phyloP scores from a whole-genome alignment of 805 yeast species.

The Metschnikowia noctiluminum region DNA sequence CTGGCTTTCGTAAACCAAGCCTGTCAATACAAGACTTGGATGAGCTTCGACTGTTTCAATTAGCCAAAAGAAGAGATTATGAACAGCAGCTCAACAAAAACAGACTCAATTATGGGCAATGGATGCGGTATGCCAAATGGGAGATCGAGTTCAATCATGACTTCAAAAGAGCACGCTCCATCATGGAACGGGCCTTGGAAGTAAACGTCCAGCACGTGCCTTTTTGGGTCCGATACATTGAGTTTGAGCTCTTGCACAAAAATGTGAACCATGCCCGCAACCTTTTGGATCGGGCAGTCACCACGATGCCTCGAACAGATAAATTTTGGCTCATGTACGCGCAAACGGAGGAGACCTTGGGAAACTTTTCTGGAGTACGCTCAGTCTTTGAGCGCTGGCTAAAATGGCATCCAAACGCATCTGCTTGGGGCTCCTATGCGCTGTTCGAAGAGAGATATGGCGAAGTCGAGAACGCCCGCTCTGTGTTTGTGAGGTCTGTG shows the following conservation, averaged over 20 bases:
- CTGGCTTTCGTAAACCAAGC: constrained; percentile 36
- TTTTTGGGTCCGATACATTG: constrained; percentile 81
- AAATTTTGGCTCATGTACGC: constrained; percentile 86
- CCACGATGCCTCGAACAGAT: constrained; percentile 70
- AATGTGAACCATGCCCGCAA: constrained; percentile 89
- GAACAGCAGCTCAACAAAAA: constrained; percentile 87
- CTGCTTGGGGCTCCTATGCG: constrained; percentile 74
- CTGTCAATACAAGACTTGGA: constrained; percentile 67
- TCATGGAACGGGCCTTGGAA: constrained; percentile 82
- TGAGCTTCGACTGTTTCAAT: constrained; percentile 73
- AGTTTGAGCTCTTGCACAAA: constrained; percentile 65
- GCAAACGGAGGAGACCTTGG: constrained; percentile 75
- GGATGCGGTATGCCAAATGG: constrained; percentile 90
- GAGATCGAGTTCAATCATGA: constrained; percentile 77
- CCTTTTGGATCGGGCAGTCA: constrained; percentile 72
- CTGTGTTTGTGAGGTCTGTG: constrained; percentile 52
- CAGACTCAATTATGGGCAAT: constrained; percentile 76
- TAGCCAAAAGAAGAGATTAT: constrained; percentile 73
- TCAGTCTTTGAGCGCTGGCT: constrained; percentile 76
- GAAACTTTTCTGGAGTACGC: constrained; percentile 59
- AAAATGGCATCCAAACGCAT: constrained; percentile 62
- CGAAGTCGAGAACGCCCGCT: constrained; percentile 53
- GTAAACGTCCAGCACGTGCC: constrained; percentile 75
- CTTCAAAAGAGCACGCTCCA: constrained; percentile 72
- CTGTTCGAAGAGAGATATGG: constrained; percentile 69